Conservation (phyloP, 1,139 yeast species). For the Sugiyamaella pinicola region DNA sequence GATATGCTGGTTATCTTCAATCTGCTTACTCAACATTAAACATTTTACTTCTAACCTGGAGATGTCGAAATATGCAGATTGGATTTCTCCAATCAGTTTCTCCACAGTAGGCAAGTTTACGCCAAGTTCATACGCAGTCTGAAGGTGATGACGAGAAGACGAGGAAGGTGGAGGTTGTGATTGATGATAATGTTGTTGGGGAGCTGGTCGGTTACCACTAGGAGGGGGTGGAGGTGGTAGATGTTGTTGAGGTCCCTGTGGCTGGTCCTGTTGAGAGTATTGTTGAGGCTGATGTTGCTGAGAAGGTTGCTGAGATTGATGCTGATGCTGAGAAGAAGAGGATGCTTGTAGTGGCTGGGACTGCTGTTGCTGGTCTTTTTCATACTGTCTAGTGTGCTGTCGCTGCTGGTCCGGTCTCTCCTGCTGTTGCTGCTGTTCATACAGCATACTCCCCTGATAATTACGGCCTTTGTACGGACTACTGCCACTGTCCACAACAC, state of each 20-base stretch:
- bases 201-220: background rate
- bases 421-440: constrained; percentile 10
- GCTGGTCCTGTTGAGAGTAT: background rate
- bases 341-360: constrained; percentile 2
- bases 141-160: constrained; percentile 18
- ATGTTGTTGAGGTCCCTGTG: background rate
- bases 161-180: constrained; percentile 14
- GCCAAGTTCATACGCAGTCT: constrained; percentile 21
- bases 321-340: constrained; percentile 5
- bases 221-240: constrained; percentile 5
- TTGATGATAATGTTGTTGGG: constrained; percentile 13
- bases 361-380: background rate
- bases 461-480: constrained; percentile 1
- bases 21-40: constrained; percentile 20
- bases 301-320: constrained; percentile 14
- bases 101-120: constrained; percentile 28
- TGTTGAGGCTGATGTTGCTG: background rate
- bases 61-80: constrained; percentile 34
- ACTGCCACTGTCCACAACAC: constrained; percentile 3
- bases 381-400: background rate
- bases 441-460: background rate
- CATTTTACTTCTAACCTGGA: constrained; percentile 33
- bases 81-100: constrained; percentile 31
- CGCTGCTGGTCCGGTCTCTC: constrained; percentile 1
- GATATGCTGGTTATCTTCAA: constrained; percentile 24